phyloP scores from a whole-genome alignment of 768 basidiomycete species.

The Pleurotus djamor region DNA sequence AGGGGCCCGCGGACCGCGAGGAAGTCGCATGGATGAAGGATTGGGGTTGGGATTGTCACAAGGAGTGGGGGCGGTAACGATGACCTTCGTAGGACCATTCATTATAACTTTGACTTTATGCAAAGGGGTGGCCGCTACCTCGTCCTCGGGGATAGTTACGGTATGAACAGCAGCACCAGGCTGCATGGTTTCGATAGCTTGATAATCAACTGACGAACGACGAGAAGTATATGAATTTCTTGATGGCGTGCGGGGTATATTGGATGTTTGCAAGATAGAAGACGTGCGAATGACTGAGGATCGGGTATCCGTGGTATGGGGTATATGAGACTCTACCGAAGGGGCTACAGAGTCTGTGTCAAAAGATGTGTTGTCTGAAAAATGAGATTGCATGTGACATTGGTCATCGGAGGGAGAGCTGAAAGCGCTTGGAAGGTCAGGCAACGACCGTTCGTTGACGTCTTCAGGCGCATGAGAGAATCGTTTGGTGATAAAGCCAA shows the following conservation, averaged over 20 bases:
- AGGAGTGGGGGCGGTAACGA: constrained; percentile 54
- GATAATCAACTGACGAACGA: constrained; percentile 2
- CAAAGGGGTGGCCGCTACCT: constrained; percentile 10
- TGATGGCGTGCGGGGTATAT: constrained; percentile 4
- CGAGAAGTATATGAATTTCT: constrained; percentile 5
- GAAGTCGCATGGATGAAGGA: background rate
- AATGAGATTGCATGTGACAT: constrained; percentile 10
- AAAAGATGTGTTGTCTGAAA: constrained; percentile 11
- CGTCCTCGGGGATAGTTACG: constrained; percentile 7
- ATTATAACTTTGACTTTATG: constrained; percentile 41
- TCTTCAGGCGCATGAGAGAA: constrained; percentile 26
- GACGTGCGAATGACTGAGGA: background rate
- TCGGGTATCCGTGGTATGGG: constrained; percentile 7
- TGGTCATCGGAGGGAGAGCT: constrained; percentile 36
- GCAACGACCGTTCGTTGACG: constrained; percentile 31
- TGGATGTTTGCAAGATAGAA: background rate
- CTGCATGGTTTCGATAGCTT: background rate
- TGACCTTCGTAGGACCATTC: constrained; percentile 47
- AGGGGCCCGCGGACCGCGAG: constrained; percentile 3
- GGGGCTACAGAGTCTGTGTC: constrained; percentile 10
- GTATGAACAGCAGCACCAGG: background rate
- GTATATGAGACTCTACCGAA: constrained; percentile 3
- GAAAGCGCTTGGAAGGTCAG: constrained; percentile 36
- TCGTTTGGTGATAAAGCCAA: constrained; percentile 61
- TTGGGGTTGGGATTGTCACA: constrained; percentile 21